Evolutionary conservation across 1,284 basidiomycete genomes (phyloP), one percentile per base, ranked within the genome.

Genomic region (Cryptococcus deneoformans): DNA sequence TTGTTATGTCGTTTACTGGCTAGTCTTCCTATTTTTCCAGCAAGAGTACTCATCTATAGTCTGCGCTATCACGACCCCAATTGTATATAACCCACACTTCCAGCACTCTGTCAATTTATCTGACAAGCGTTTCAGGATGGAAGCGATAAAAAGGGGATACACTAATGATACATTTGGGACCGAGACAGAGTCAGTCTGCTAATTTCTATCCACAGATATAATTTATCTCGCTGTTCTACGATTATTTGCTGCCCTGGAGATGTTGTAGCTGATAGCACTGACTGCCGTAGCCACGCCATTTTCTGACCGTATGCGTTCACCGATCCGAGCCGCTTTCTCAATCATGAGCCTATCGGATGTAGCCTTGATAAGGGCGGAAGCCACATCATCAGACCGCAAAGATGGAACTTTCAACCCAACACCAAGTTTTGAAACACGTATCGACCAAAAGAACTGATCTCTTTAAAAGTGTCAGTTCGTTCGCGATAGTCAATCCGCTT

Each of bases 391-490:
- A 1, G 79, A 78, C 34, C 79, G 78, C 42, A 86, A 69, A 52
- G 80, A 82, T 1, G 79, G 68, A 11, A 87, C 79, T 55, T 79
- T 81, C 57, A 84, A 51, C 5, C 85, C 72, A 51, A 83, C 84
- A 40, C 82, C 85, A 35, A 87, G 79, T 63, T 82, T 81, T 59
- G 85, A 82, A 24, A 88, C 85, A 37, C 86, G 80, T 42, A 81
- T 82, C 5, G 84, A 86, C 86, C 87, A 88, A 72, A 88, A 88
- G 73, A 82, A 86, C 70, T 88, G 86, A 66, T 87, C 52, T 16
- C 59, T 60, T 37, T 11, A 29, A 12, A n/a, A 12, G 20, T 20
- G 20, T 11, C 20, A 24, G 45, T 49, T 12, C 45, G 50, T 42
- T 54, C 53, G 55, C 50, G 38, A 39, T 34, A 29, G 39, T 47